Evolutionary conservation across 2,329 filamentous ascomycete species (phyloP).

Genomic region (Domatiomyces globalis): DNA sequence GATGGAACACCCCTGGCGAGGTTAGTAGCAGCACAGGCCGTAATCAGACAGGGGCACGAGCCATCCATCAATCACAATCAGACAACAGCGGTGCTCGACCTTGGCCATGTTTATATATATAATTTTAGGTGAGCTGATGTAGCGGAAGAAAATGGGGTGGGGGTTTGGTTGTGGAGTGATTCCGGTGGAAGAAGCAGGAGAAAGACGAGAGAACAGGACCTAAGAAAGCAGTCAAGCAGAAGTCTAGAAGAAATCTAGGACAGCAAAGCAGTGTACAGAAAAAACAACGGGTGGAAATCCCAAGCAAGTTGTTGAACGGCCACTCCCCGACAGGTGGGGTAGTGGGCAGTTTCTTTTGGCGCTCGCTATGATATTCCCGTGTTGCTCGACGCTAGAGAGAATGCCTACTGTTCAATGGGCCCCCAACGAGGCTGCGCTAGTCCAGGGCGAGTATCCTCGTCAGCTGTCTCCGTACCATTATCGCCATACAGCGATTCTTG

Average conservation of each 20-base stretch:
- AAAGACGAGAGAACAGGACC: not conserved
- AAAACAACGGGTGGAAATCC: not conserved
- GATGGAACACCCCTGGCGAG: conserved; percentile 52
- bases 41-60: not conserved
- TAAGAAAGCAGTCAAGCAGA: not conserved
- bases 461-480: not conserved
- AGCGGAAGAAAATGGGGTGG: no score
- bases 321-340: not conserved
- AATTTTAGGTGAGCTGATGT: no score
- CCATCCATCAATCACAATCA: conserved; percentile 99
- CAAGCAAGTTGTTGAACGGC: not conserved
- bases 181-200: not conserved
- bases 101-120: conserved; percentile 40
- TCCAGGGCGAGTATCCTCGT: not conserved
- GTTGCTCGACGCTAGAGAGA: not conserved
- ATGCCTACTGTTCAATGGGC: not conserved
- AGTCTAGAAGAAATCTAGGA: not conserved
- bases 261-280: conserved; percentile 1
- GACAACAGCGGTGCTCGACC: conserved; percentile 55
- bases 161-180: not conserved
- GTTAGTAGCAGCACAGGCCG: not conserved
- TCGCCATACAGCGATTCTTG: not conserved
- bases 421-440: not conserved
- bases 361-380: not conserved
- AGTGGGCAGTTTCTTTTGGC: conserved; percentile 1